Evolutionary conservation across 768 basidiomycete species (phyloP).

Genomic region (Tulasnella sp.): DNA sequence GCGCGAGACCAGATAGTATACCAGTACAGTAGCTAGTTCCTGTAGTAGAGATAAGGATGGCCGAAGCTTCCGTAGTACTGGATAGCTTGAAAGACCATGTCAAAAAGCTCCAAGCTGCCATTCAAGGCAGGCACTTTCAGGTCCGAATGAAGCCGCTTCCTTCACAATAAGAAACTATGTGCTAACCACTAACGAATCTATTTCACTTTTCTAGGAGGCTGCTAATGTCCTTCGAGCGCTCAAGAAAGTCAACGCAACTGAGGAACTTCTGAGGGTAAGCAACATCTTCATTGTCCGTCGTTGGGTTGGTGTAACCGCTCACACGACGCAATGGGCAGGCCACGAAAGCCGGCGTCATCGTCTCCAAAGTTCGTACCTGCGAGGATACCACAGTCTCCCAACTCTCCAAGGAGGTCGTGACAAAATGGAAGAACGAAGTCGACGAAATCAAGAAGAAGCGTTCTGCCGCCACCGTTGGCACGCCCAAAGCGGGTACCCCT

Average conservation of each 20-base stretch:
- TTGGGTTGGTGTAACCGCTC: not conserved
- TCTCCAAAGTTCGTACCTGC: constrained; percentile 78
- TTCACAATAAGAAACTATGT: not conserved
- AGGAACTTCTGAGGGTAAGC: constrained; percentile 19
- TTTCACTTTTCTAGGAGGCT: constrained; percentile 8
- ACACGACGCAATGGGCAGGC: constrained; percentile 40
- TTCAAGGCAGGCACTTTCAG: constrained; percentile 8
- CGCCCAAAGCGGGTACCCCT: not conserved
- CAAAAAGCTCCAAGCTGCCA: constrained; percentile 11
- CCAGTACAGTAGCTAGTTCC: not conserved
- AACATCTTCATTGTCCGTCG: not conserved
- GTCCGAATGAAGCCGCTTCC: not conserved
- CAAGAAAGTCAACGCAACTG: constrained; percentile 22
- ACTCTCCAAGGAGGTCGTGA: constrained; percentile 82
- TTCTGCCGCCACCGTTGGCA: too few species aligned
- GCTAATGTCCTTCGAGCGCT: constrained; percentile 9
- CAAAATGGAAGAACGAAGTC: constrained; percentile 83
- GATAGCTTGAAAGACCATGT: constrained; percentile 6
- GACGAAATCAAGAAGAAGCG: constrained; percentile 39
- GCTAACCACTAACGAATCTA: constrained; percentile 8
- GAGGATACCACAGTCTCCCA: constrained; percentile 62
- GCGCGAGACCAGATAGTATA: not conserved
- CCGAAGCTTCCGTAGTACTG: not conserved
- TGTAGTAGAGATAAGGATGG: not conserved
- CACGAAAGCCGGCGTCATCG: constrained; percentile 84